Conservation (phyloP, 305 asterid species). For the Nicotiana rustica region DNA sequence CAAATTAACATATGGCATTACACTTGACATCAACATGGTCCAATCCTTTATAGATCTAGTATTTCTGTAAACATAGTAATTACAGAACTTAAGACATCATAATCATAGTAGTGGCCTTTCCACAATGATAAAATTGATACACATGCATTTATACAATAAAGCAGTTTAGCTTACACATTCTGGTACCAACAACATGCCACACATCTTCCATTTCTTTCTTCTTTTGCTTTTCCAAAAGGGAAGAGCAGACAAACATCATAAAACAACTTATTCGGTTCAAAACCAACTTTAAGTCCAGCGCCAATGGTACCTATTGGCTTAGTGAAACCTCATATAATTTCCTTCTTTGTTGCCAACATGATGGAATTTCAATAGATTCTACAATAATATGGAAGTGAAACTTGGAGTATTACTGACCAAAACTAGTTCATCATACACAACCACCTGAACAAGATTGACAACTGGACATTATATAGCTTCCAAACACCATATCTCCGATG, state of each 20-base stretch:
- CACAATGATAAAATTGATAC: background rate
- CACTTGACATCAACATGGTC: background rate
- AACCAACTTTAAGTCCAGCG: background rate
- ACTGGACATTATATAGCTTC: background rate
- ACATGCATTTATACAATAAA: background rate
- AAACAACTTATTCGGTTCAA: background rate
- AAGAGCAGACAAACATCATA: background rate
- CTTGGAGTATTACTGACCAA: background rate
- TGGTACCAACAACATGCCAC: background rate
- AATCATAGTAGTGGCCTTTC: background rate
- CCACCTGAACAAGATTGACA: too few species aligned
- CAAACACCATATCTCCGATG: background rate
- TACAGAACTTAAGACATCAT: background rate
- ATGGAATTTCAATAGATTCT: background rate
- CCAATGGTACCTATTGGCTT: background rate
- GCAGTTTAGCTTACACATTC: slow-evolving; percentile 7
- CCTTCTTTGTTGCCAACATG: background rate
- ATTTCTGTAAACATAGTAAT: background rate
- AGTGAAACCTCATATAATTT: background rate
- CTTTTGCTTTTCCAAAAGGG: background rate
- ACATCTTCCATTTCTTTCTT: background rate
- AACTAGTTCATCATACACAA: too few species aligned
- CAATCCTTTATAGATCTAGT: background rate
- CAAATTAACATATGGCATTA: background rate
- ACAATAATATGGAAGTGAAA: background rate